phyloP scores from a whole-genome alignment of 306 rosid species.

The Vigna trinervia region DNA sequence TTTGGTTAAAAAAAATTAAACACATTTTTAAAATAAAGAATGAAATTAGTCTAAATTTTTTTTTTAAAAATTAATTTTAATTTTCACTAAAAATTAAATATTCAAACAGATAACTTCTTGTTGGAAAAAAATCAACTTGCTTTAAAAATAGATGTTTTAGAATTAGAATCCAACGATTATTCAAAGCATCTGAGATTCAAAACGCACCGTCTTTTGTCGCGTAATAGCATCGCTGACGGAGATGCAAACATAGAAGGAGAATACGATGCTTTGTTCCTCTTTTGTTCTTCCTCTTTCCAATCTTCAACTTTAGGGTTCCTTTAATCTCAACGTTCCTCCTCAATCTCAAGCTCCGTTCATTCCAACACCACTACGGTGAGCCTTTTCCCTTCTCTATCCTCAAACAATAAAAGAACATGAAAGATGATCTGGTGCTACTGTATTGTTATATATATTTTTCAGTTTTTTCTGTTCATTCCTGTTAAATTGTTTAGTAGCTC shows the following conservation, averaged over 20 bases:
- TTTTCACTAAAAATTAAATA: too few species aligned
- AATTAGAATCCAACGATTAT: not conserved
- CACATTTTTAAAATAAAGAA: too few species aligned
- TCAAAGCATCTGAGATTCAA: not conserved
- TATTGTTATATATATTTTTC: too few species aligned
- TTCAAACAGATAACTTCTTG: not conserved
- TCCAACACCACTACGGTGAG: slow-evolving; percentile 28
- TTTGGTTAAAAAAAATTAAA: too few species aligned
- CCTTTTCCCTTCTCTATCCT: slow-evolving; percentile 3
- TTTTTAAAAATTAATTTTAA: too few species aligned
- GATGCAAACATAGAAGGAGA: slow-evolving; percentile 29
- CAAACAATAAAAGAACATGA: not conserved
- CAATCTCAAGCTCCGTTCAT: slow-evolving; percentile 34
- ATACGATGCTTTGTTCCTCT: slow-evolving; percentile 28
- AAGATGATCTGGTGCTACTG: too few species aligned
- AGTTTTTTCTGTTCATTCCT: too few species aligned
- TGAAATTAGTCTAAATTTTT: too few species aligned
- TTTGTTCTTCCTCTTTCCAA: slow-evolving; percentile 19
- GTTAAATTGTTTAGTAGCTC: too few species aligned
- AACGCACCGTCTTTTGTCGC: slow-evolving; percentile 36
- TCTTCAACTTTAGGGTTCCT: slow-evolving; percentile 31
- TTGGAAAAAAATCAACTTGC: too few species aligned
- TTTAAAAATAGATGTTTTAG: not conserved
- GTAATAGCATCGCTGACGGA: slow-evolving; percentile 2
- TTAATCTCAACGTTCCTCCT: not conserved